These are phyloP conservation scores for Vitis cinerea DNA, from an alignment of 164 flowering plant species.

Conservation along the genomic window DNA sequence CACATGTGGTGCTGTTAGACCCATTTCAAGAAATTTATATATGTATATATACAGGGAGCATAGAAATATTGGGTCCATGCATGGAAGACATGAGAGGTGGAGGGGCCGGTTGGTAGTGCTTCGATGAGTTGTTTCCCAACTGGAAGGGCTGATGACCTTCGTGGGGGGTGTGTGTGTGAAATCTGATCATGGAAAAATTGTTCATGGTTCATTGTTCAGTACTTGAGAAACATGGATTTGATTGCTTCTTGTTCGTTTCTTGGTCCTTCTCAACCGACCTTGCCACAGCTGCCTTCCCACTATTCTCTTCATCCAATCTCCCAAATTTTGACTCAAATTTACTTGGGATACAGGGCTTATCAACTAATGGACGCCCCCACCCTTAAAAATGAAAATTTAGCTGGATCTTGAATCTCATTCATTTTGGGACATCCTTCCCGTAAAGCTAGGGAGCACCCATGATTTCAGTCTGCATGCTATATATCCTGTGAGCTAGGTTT, in stretches of 20 bases:
- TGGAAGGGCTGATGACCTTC: conserved; percentile 8
- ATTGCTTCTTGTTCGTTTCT: conserved; percentile 21
- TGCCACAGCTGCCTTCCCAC: neutral
- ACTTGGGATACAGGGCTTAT: too few species aligned
- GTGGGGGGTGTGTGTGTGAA: too few species aligned
- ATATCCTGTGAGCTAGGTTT: too few species aligned
- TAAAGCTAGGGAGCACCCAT: too few species aligned
- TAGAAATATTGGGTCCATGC: conserved; percentile 9
- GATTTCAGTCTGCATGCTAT: too few species aligned
- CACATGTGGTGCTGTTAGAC: conserved; percentile 22
- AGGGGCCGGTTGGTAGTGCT: conserved; percentile 23
- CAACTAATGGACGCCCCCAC: too few species aligned
- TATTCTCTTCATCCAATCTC: neutral
- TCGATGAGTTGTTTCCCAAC: conserved; percentile 35
- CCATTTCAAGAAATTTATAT: neutral
- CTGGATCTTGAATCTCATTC: too few species aligned
- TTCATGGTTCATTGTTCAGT: conserved; percentile 18
- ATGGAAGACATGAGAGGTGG: conserved; percentile 14
- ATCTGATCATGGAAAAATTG: neutral
- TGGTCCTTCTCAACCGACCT: neutral
- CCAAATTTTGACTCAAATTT: neutral
- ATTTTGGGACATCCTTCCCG: too few species aligned
- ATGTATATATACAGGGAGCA: neutral
- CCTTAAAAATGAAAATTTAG: too few species aligned
- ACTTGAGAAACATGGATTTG: conserved; percentile 39